Evolutionary conservation across 139 green algal species (phyloP).

Genomic region (Volvox africanus): DNA sequence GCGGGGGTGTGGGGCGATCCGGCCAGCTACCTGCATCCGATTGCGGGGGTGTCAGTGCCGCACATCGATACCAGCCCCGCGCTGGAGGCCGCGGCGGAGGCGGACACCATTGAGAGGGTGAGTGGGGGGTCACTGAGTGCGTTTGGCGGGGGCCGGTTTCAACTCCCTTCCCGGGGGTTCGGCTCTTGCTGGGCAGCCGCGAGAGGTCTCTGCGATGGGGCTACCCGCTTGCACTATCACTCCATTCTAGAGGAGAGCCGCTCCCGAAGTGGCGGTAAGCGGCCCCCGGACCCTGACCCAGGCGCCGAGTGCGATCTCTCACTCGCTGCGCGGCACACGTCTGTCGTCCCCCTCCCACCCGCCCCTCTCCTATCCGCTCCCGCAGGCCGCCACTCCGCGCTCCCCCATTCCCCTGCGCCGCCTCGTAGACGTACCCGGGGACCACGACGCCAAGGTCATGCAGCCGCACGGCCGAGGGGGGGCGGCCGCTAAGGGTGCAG

Average conservation of each 20-base stretch:
- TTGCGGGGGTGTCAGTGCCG: constrained; percentile 39
- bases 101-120: constrained; percentile 3
- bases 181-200: too few relatives aligned
- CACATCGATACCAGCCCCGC: not conserved
- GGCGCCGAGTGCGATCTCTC: too few relatives aligned
- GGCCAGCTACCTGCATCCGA: constrained; percentile 58
- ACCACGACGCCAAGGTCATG: not conserved
- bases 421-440: constrained; percentile 18
- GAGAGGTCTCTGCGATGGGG: not conserved
- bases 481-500: not conserved
- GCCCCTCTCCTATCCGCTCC: not conserved
- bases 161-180: too few relatives aligned
- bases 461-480: constrained; percentile 3
- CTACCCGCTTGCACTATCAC: too few relatives aligned
- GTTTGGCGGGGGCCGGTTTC: not conserved
- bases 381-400: not conserved
- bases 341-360: too few relatives aligned
- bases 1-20: constrained; percentile 70
- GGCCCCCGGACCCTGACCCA: too few relatives aligned
- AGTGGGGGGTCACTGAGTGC: not conserved
- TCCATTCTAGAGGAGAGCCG: too few relatives aligned
- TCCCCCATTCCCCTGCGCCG: not conserved
- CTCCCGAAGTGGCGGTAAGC: too few relatives aligned
- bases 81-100: constrained; percentile 10
- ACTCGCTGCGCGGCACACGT: too few relatives aligned